Conservation (phyloP, 148 eudicot genomes). For the Vaccinium darrowii region DNA sequence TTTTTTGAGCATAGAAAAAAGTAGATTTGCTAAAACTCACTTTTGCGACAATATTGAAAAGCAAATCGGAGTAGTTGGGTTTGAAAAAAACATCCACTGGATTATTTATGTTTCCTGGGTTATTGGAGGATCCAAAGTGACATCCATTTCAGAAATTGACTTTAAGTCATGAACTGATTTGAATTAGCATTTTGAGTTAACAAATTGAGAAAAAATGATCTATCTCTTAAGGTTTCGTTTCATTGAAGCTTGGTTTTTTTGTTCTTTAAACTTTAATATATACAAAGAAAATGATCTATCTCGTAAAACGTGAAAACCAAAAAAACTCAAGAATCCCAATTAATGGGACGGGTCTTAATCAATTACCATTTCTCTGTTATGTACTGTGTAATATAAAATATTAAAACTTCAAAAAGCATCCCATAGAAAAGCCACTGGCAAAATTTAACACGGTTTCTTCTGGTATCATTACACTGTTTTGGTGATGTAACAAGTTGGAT, state of each 20-base stretch:
- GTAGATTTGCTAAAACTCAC: slow-evolving; percentile 16
- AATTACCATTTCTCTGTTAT: background rate
- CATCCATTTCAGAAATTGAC: too few species aligned
- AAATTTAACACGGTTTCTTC: background rate
- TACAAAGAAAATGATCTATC: too few species aligned
- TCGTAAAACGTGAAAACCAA: too few species aligned
- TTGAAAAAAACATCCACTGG: background rate
- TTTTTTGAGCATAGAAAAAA: slow-evolving; percentile 21
- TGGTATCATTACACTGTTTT: background rate
- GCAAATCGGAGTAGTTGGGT: background rate
- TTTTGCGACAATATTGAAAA: background rate
- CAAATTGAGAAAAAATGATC: too few species aligned
- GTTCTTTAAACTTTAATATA: too few species aligned
- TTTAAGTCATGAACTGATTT: too few species aligned
- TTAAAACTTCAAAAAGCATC: background rate
- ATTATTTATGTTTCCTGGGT: background rate
- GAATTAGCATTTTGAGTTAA: too few species aligned
- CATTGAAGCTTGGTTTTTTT: too few species aligned
- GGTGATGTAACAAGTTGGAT: background rate
- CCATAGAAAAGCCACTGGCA: background rate
- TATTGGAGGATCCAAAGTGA: background rate
- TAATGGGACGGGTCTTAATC: too few species aligned
- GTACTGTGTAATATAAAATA: background rate
- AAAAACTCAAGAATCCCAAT: too few species aligned
- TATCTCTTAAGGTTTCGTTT: too few species aligned